Percentiles rank a stretch among this genome's conserved stretches.
phyloP scores from a whole-genome alignment of 2,329 filamentous ascomycete genomes.

The Trichophyton mentagrophytes region DNA sequence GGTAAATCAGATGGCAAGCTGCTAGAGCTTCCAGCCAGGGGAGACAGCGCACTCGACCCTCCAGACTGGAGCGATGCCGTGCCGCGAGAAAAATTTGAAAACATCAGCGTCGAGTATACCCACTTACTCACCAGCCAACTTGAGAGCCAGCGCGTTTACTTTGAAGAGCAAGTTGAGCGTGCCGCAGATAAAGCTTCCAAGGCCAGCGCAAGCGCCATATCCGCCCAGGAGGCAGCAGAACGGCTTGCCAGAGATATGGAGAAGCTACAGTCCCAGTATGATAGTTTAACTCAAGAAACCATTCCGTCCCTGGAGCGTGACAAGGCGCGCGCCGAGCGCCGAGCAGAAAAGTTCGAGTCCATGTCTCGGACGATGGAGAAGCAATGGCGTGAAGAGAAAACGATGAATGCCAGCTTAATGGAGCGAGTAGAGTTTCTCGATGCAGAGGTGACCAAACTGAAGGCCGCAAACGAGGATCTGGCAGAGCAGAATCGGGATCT shows the following conservation, averaged over 20 bases:
- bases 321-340: constrained; percentile 52
- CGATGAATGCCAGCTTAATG: constrained; percentile 68
- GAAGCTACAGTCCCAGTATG: constrained; percentile 46
- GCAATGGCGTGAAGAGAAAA: constrained; percentile 74
- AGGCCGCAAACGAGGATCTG: constrained; percentile 54
- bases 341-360: constrained; percentile 58
- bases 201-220: constrained; percentile 44
- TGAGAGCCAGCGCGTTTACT: constrained; percentile 84
- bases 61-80: constrained; percentile 35
- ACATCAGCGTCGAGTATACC: constrained; percentile 85
- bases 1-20: constrained; percentile 87
- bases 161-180: constrained; percentile 81
- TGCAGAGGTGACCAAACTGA: constrained; percentile 45
- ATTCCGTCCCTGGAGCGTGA: constrained; percentile 62
- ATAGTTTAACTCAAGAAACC: constrained; percentile 41
- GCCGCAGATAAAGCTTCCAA: constrained; percentile 78
- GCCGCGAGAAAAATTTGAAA: constrained; percentile 51
- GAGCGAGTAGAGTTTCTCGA: constrained; percentile 58
- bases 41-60: constrained; percentile 31
- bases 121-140: constrained; percentile 86
- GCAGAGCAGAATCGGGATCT: constrained; percentile 79
- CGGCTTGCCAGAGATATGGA: constrained; percentile 43
- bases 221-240: constrained; percentile 51
- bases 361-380: constrained; percentile 64
- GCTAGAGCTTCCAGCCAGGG: constrained; percentile 65